A percentile compares a stretch with the other conserved stretches of the same genome.
These are phyloP conservation scores for Dillenia turbinata DNA, from an alignment of 164 flowering plant genomes.

Conservation along the genomic window DNA sequence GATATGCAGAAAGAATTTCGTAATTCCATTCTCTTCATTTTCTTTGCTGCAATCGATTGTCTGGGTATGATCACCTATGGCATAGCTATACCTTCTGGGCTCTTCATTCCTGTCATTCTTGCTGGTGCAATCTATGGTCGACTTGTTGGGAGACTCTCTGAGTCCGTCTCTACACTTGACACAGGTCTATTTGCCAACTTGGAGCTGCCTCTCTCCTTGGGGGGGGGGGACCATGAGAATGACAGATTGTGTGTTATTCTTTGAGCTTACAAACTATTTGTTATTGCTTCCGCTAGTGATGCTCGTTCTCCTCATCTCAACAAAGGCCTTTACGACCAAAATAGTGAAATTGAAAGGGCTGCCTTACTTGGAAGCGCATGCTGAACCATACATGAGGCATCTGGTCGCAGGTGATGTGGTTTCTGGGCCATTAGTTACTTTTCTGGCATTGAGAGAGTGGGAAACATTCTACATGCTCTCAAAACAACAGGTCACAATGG, in stretches of 20 bases:
- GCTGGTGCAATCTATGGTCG: constrained; percentile 33
- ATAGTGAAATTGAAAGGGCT: too few relatives aligned
- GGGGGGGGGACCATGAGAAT: constrained; percentile 43
- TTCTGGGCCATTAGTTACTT: constrained; percentile 24
- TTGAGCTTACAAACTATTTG: constrained; percentile 31
- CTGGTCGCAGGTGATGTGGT: constrained; percentile 33
- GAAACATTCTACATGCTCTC: constrained; percentile 23
- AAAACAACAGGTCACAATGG: constrained; percentile 24
- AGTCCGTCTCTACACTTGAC: constrained; percentile 17
- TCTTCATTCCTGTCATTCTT: constrained; percentile 31
- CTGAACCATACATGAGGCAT: too few relatives aligned
- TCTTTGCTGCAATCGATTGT: constrained; percentile 18
- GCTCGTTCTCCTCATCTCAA: constrained; percentile 30
- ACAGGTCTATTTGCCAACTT: constrained; percentile 32
- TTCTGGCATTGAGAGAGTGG: constrained; percentile 31
- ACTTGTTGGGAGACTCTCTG: constrained; percentile 24
- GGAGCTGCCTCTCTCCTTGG: constrained; percentile 41
- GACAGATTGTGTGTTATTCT: constrained; percentile 39
- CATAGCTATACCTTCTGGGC: constrained; percentile 34
- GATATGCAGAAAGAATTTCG: constrained; percentile 11
- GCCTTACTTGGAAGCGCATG: too few relatives aligned
- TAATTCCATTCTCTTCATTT: constrained; percentile 20
- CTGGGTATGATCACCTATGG: constrained; percentile 35
- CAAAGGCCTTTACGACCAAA: constrained; percentile 30
- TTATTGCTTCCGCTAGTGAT: constrained; percentile 31